Base-by-base conservation (phyloP, 2,329 filamentous ascomycete species). In the Neonectria hederae region DNA sequence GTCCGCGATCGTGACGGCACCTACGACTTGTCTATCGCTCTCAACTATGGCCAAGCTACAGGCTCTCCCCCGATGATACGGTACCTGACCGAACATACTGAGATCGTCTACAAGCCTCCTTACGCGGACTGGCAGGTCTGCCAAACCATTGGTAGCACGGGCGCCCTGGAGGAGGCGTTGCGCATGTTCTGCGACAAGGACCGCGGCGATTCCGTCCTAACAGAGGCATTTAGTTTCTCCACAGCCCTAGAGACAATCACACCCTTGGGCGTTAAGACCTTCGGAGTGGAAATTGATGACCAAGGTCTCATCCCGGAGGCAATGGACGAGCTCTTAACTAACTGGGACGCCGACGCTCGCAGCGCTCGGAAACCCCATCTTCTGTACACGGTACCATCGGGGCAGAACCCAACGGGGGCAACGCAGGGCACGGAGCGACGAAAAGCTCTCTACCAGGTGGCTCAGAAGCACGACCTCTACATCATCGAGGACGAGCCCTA, bases 401-500 rank as follows among this genome's bases (percentile, higher is more conserved):
- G 94, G 2, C 93, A 97, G 80, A 97, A 97, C 77, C 94, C 94
- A 0, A 97, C 94, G 0, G 94, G 94, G 9, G 90, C 93, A 11
- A 97, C 94, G 4, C 92, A 95, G 77, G 85, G 89, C 43, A 77
- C 80, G 5, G 83, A 89, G 75, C 84, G 94, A 61, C 84, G 94
- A 57, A 83, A 84, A 68, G 91, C 88, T 22, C 84, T 97, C 49
- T 97, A 97, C 79, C 83, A 83, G 38, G 86, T 97, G 14, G 92
- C 90, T 32, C 90, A 91, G 76, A 93, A 93, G 80, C 93, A 97
- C 78, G 92, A 97, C 75, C 75, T 97, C 43, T 91, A 88, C 81
- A 94, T 97, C 75, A 82, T 97, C 70, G 94, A 97, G 81, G 94
- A 97, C 76, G 94, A 97, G 77, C 94, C 94, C 1, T 97, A 97